These are phyloP conservation scores for Yarrowia bubula DNA, from an alignment of 805 yeast genomes.

Conservation along the genomic window DNA sequence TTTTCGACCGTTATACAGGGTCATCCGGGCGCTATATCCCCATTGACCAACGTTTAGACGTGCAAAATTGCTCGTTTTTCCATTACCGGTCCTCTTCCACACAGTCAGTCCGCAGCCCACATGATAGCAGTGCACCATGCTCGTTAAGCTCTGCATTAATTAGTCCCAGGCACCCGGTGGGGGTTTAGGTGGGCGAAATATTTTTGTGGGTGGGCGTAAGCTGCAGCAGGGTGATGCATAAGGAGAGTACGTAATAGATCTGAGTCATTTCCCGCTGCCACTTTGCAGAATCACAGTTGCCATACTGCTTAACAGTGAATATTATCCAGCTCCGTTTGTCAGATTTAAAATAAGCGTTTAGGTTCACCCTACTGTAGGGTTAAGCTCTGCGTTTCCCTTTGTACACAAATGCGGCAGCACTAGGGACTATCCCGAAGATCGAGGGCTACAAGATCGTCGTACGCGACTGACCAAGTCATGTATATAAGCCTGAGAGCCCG, in stretches of 20 bases:
- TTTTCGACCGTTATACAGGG: too few species aligned
- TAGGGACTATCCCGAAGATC: constrained; percentile 16
- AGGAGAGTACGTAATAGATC: too few species aligned
- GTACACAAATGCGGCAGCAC: constrained; percentile 22
- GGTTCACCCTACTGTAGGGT: too few species aligned
- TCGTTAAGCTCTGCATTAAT: constrained; percentile 18
- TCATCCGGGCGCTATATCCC: too few species aligned
- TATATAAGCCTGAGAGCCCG: background rate
- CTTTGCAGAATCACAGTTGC: too few species aligned
- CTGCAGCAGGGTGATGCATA: too few species aligned
- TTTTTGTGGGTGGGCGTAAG: background rate
- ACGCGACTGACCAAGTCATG: background rate
- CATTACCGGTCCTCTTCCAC: background rate
- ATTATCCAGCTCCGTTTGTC: too few species aligned
- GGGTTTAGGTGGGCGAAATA: background rate
- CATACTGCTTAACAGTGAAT: too few species aligned
- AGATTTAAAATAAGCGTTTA: too few species aligned
- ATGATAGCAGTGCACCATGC: background rate
- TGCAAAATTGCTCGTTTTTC: too few species aligned
- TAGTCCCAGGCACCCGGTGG: constrained; percentile 22
- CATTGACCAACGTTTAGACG: too few species aligned
- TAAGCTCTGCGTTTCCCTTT: background rate
- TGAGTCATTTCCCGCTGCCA: too few species aligned
- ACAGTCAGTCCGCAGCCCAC: background rate
- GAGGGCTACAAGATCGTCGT: constrained; percentile 13